These are phyloP conservation scores for Cyclostephanos tholiformis DNA, from an alignment of 108 stramenopile genomes.

Conservation along the genomic window DNA sequence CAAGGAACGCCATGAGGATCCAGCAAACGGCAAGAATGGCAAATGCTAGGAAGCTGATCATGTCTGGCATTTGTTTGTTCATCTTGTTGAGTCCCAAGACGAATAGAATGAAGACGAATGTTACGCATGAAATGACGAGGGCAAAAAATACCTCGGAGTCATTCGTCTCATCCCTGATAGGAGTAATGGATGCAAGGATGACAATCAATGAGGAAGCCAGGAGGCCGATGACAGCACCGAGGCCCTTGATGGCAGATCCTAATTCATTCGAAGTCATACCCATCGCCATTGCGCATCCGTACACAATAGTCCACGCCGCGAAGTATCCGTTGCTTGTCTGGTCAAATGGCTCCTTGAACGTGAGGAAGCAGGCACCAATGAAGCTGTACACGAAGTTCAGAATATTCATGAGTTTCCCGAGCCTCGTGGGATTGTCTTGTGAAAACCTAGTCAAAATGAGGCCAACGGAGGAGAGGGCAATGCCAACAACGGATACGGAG, in stretches of 20 bases:
- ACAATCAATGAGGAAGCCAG: conserved; percentile 36
- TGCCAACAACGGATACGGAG: conserved; percentile 35
- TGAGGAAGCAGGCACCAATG: conserved; percentile 59
- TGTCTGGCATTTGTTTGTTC: conserved; percentile 7
- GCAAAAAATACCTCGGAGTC: conserved; percentile 42
- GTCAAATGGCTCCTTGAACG: conserved; percentile 49
- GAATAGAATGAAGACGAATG: conserved; percentile 24
- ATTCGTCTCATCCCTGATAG: conserved; percentile 20
- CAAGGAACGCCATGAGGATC: conserved; percentile 51
- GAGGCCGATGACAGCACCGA: conserved; percentile 47
- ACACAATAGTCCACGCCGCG: conserved; percentile 53
- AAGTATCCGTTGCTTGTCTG: conserved; percentile 60
- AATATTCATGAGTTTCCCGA: conserved; percentile 18
- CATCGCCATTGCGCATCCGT: conserved; percentile 35
- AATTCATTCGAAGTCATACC: conserved; percentile 21
- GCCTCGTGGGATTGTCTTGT: conserved; percentile 10
- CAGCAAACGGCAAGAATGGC: conserved; percentile 40
- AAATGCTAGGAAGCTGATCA: not conserved
- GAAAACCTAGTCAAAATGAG: conserved; percentile 16
- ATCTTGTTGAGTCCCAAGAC: not conserved
- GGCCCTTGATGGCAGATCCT: conserved; percentile 18
- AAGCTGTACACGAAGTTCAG: conserved; percentile 48
- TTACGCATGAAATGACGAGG: conserved; percentile 32
- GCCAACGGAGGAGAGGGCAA: conserved; percentile 25
- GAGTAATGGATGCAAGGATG: conserved; percentile 30